Evolutionary conservation across 768 basidiomycete species (phyloP), one percentile per base, ranked within the genome.

Genomic region (Lentinus brumalis): DNA sequence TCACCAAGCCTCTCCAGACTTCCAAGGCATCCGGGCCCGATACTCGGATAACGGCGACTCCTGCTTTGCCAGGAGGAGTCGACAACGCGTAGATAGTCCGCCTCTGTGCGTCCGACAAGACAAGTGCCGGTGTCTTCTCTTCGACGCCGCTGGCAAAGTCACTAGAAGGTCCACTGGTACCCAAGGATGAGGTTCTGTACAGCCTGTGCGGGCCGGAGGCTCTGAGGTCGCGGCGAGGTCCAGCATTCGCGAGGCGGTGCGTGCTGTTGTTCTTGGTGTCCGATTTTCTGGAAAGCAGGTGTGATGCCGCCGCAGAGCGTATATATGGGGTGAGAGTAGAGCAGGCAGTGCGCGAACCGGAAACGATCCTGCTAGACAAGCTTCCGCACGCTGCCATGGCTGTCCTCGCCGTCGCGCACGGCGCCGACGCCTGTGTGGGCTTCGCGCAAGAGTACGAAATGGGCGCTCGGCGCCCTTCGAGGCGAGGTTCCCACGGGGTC

Each of bases 71-170:
- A 2, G 89, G 86, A 1, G 94, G 91, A 0, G 93, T 94, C 0
- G 94, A 92, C 30, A 95, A 79, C 1, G 94, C 94, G 70, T 90
- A 96, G 49, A 96, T 92, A 2, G 94, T 96, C 26, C 74, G 68
- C n/a, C 81, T 77, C 70, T 92, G 88, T 5, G 87, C 74, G 49
- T 80, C 78, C 11, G 81, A 82, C 45, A 65, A 72, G 0, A 72
- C 69, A 7, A 71, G 65, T 10, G 62, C 44, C 16, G 50, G 6
- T n/a, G 10, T 30, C 30, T 26, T 10, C 41, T 21, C 53, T 47
- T 30, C 29, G n/a, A 35, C 21, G 14, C 4, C 7, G 12, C 42
- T 29, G 18, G 8, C 38, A 42, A 21, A 32, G 12, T 38, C 32
- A 38, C 5, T 42, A 40, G 31, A 42, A 18, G 9, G 1, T 14